A percentile compares a stretch with the other conserved stretches of the same genome.
phyloP scores from a whole-genome alignment of 176 grass and related monocot species.

The Bolboschoenus planiculmis region DNA sequence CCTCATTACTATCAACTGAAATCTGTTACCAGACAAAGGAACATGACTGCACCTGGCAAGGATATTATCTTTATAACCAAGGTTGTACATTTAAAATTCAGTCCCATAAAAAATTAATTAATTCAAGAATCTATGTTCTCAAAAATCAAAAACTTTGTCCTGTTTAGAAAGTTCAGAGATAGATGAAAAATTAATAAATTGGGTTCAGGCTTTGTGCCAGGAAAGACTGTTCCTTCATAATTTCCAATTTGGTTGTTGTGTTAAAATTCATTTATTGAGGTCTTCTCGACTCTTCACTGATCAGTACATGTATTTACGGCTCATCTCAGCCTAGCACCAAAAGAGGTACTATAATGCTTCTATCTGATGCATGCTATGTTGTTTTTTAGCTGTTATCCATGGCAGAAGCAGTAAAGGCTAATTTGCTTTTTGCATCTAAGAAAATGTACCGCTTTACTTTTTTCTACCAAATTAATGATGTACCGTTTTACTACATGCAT shows the following conservation, averaged over 20 bases:
- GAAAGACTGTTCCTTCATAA: background rate
- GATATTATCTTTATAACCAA: background rate
- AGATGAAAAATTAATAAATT: background rate
- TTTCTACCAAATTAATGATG: background rate
- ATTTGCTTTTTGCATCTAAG: background rate
- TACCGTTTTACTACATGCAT: background rate
- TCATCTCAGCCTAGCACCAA: background rate
- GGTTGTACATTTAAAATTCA: background rate
- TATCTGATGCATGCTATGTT: background rate
- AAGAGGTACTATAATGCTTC: background rate
- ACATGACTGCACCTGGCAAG: background rate
- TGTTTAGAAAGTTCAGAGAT: background rate
- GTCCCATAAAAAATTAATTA: background rate
- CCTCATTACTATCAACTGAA: background rate
- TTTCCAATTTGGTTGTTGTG: background rate
- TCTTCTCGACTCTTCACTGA: background rate
- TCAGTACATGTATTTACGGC: background rate
- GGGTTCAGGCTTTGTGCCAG: background rate
- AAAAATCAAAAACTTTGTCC: background rate
- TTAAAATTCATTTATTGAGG: background rate
- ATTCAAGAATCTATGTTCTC: too few species aligned
- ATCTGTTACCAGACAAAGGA: background rate
- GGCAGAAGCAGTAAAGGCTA: background rate
- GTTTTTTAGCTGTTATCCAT: background rate
- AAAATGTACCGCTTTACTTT: background rate